phyloP scores from a whole-genome alignment of 495 filamentous ascomycete species.

The Penicillium tannophilum region DNA sequence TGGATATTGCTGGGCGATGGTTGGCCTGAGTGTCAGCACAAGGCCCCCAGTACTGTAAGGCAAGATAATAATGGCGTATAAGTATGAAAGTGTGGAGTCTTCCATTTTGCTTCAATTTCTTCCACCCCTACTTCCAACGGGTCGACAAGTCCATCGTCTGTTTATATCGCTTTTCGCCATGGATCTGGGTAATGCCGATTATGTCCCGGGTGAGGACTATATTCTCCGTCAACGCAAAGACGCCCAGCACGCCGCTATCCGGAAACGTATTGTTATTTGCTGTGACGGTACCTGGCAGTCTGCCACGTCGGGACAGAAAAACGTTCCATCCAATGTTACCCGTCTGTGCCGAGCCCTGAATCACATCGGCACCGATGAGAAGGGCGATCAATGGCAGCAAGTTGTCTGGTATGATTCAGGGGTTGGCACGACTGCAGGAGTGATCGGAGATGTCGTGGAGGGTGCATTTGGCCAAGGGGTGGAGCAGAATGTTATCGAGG shows the following conservation, averaged over 20 bases:
- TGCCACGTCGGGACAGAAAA: conserved; percentile 24
- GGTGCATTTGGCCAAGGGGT: conserved; percentile 24
- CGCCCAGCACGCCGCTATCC: conserved; percentile 8
- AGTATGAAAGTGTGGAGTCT: conserved; percentile 5
- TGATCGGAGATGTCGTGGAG: conserved; percentile 19
- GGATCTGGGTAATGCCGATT: neutral
- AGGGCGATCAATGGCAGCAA: conserved; percentile 28
- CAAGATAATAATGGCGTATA: neutral
- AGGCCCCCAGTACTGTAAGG: neutral
- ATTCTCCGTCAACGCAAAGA: conserved; percentile 12
- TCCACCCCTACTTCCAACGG: neutral
- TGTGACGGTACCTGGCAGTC: conserved; percentile 36
- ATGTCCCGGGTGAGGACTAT: conserved; percentile 10
- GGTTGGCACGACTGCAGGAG: conserved; percentile 20
- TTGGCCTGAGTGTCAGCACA: conserved; percentile 7
- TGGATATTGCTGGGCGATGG: conserved; percentile 5
- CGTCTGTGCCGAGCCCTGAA: conserved; percentile 26
- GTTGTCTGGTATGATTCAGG: conserved; percentile 37
- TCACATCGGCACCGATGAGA: conserved; percentile 18
- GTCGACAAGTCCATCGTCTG: neutral
- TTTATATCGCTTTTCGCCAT: neutral
- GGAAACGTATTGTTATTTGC: conserved; percentile 32
- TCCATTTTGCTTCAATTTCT: conserved; percentile 9
- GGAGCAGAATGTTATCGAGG: conserved; percentile 25
- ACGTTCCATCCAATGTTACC: conserved; percentile 32